A percentile compares a stretch with the other conserved stretches of the same genome.
These are phyloP conservation scores for Chalaropsis ovoidea DNA, from an alignment of 2,329 filamentous ascomycete genomes.

Conservation along the genomic window DNA sequence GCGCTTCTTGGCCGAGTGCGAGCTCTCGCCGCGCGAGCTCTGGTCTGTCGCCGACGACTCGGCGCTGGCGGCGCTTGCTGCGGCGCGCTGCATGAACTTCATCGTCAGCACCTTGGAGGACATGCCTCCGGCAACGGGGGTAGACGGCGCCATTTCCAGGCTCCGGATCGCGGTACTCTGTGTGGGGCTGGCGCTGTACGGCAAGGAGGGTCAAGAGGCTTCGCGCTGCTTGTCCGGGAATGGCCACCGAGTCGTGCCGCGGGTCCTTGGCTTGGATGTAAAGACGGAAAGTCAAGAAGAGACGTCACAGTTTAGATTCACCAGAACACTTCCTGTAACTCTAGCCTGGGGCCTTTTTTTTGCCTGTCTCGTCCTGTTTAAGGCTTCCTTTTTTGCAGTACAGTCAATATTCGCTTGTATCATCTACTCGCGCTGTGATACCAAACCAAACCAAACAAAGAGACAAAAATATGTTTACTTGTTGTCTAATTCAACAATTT, in stretches of 20 bases:
- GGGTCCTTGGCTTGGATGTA: background rate
- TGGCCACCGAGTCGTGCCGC: background rate
- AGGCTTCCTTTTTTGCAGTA: constrained; percentile 2
- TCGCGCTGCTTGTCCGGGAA: background rate
- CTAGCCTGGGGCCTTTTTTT: background rate
- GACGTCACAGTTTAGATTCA: background rate
- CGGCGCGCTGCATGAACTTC: constrained; percentile 95
- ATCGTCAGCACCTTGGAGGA: constrained; percentile 83
- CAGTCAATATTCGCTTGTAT: constrained; percentile 8
- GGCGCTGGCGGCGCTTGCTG: constrained; percentile 38
- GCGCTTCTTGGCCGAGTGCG: constrained; percentile 52
- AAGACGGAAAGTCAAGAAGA: constrained; percentile 3
- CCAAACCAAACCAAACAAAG: background rate
- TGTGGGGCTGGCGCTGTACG: background rate
- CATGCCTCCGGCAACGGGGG: constrained; percentile 51
- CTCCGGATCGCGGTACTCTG: background rate
- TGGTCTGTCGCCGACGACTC: constrained; percentile 32
- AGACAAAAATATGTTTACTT: background rate
- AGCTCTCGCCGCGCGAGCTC: constrained; percentile 36
- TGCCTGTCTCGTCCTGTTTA: background rate
- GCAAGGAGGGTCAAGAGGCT: background rate
- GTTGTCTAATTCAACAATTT: background rate
- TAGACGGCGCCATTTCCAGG: constrained; percentile 40
- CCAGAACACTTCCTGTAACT: constrained; percentile 6
- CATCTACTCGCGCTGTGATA: constrained; percentile 11